A percentile compares a stretch with the other conserved stretches of the same genome.
These are phyloP conservation scores for Ceratorhiza oryzae-sativae DNA, from an alignment of 1,284 basidiomycete genomes.

Conservation along the genomic window DNA sequence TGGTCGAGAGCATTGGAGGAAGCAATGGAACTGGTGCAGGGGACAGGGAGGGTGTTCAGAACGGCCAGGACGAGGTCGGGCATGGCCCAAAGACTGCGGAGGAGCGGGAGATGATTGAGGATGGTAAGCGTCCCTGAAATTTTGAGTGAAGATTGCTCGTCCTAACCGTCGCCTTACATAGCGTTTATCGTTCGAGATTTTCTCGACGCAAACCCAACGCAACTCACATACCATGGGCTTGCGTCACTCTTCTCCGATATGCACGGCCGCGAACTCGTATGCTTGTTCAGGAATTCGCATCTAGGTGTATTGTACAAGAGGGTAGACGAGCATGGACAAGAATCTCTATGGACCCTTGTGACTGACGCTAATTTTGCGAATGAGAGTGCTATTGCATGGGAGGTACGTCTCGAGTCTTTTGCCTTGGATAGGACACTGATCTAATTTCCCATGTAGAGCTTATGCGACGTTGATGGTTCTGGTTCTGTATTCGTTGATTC, in stretches of 20 bases:
- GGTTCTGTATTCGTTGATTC: constrained; percentile 78
- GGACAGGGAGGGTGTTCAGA: background rate
- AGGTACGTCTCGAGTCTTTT: constrained; percentile 47
- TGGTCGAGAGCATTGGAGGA: constrained; percentile 4
- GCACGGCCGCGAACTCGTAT: constrained; percentile 65
- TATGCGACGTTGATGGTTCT: constrained; percentile 85
- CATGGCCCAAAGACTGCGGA: background rate
- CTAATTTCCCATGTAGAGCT: constrained; percentile 84
- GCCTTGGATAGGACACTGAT: constrained; percentile 48
- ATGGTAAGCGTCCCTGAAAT: constrained; percentile 21
- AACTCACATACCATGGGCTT: constrained; percentile 83
- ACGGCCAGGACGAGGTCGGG: background rate
- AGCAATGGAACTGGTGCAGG: background rate
- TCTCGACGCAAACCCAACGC: constrained; percentile 75
- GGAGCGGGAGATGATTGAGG: constrained; percentile 45
- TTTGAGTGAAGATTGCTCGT: too few relatives aligned
- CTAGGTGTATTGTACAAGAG: constrained; percentile 83
- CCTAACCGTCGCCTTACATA: constrained; percentile 52
- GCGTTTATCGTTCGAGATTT: constrained; percentile 74
- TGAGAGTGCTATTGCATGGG: constrained; percentile 45
- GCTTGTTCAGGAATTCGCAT: constrained; percentile 89
- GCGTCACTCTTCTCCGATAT: constrained; percentile 54
- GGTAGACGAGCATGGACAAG: constrained; percentile 44
- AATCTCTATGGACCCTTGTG: constrained; percentile 37
- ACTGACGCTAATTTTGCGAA: constrained; percentile 40